Percentiles rank a stretch among this genome's conserved stretches.
phyloP scores from a whole-genome alignment of 345 rosid genomes.

The Chamaenerion angustifolium region DNA sequence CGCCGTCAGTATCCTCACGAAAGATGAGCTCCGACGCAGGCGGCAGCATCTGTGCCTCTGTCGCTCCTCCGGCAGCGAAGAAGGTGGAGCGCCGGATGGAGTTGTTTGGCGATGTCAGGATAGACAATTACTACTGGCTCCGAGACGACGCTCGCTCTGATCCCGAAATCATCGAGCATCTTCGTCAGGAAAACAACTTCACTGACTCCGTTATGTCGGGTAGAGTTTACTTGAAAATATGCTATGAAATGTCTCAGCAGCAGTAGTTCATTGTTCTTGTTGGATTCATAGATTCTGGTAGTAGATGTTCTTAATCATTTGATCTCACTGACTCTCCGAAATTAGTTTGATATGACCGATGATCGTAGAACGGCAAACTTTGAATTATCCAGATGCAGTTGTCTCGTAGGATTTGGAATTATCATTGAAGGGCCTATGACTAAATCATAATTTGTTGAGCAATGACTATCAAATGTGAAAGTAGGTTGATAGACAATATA shows the following conservation, averaged over 20 bases:
- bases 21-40: conserved; percentile 1
- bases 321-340: neutral
- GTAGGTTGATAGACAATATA: too few species aligned
- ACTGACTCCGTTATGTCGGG: conserved; percentile 50
- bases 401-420: too few species aligned
- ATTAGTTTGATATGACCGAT: neutral
- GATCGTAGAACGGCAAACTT: neutral
- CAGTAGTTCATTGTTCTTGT: neutral
- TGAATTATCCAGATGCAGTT: too few species aligned
- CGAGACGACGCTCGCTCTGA: conserved; percentile 80
- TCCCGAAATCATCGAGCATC: conserved; percentile 47
- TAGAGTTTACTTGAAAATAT: conserved; percentile 1
- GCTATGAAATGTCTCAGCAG: neutral
- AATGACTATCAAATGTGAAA: too few species aligned
- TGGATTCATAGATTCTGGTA: too few species aligned
- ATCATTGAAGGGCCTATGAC: too few species aligned
- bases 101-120: conserved; percentile 66
- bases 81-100: conserved; percentile 68
- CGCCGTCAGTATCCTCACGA: neutral
- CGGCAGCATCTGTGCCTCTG: neutral
- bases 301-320: neutral
- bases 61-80: conserved; percentile 53
- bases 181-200: conserved; percentile 56
- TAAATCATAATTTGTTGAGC: too few species aligned
- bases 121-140: conserved; percentile 87